These are phyloP conservation scores for Cladobotryum mycophilum DNA, from an alignment of 2,329 filamentous ascomycete genomes.

Conservation along the genomic window DNA sequence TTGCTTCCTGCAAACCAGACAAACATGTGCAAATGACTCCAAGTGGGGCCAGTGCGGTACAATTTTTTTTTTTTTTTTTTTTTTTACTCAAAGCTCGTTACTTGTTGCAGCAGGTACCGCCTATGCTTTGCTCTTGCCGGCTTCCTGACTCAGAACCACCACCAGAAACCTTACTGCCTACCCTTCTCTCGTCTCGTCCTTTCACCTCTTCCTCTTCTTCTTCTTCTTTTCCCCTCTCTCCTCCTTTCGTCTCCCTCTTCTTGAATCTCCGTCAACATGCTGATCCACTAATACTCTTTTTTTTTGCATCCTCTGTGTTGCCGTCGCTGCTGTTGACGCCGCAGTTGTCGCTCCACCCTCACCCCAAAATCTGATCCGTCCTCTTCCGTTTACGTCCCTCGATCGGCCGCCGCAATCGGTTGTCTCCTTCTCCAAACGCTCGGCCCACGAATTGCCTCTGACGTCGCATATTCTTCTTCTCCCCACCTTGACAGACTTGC, in stretches of 20 bases:
- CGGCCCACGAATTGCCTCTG: conserved; percentile 10
- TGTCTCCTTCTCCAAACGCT: not conserved
- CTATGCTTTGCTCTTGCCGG: not conserved
- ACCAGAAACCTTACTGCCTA: not conserved
- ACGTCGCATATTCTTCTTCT: conserved; percentile 6
- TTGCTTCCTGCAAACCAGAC: too few species aligned
- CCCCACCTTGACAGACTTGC: conserved; percentile 6
- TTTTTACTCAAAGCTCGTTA: conserved; percentile 10
- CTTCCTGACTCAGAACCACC: conserved; percentile 11
- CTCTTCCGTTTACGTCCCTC: conserved; percentile 4
- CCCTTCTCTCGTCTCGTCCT: not conserved
- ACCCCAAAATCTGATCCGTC: not conserved
- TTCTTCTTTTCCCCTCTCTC: not conserved
- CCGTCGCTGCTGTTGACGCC: conserved; percentile 7
- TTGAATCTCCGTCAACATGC: conserved; percentile 5
- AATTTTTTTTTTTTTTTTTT: conserved; percentile 7
- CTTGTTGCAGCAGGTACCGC: not conserved
- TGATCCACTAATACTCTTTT: conserved; percentile 4
- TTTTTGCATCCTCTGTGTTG: conserved; percentile 7
- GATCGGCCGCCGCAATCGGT: conserved; percentile 13
- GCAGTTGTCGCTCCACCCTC: not conserved
- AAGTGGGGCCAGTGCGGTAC: not conserved
- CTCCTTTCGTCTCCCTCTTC: conserved; percentile 1
- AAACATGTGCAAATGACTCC: too few species aligned
- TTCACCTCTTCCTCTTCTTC: not conserved